A percentile compares a stretch with the other conserved stretches of the same genome.
phyloP scores from a whole-genome alignment of 2,329 filamentous ascomycete species.

The Diplodia intermedia region DNA sequence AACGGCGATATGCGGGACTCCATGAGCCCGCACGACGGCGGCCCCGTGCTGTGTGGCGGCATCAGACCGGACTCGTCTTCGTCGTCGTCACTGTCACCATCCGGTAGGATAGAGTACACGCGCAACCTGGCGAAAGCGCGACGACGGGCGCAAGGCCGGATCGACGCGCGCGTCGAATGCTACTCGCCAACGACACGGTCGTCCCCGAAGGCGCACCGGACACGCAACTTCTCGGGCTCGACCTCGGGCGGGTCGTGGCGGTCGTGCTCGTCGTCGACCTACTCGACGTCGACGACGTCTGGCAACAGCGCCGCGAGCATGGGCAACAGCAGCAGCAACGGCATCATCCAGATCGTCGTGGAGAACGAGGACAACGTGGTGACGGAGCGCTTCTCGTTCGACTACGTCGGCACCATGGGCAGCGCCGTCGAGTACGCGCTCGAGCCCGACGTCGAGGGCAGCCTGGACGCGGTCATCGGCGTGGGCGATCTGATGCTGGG shows the following conservation, averaged over 20 bases:
- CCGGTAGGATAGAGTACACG: not conserved
- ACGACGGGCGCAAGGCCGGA: not conserved
- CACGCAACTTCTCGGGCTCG: not conserved
- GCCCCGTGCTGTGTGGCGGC: not conserved
- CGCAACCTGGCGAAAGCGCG: slow-evolving; percentile 12
- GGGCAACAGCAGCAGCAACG: slow-evolving; percentile 54
- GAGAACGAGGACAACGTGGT: slow-evolving; percentile 53
- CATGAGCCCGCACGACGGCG: not conserved
- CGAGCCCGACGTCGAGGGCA: slow-evolving; percentile 61
- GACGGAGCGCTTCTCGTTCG: slow-evolving; percentile 52
- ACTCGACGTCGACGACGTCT: slow-evolving; percentile 35
- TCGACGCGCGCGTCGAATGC: not conserved
- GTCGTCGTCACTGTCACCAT: not conserved
- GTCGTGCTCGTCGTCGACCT: slow-evolving; percentile 35
- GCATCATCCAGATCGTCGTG: slow-evolving; percentile 68
- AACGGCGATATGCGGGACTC: not conserved
- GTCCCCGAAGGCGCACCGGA: not conserved
- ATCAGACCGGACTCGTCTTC: not conserved
- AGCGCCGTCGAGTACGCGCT: slow-evolving; percentile 68
- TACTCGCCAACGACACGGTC: not conserved
- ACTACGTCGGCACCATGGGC: slow-evolving; percentile 66
- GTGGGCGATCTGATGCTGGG: slow-evolving; percentile 60
- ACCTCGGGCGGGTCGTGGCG: slow-evolving; percentile 1
- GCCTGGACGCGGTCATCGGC: slow-evolving; percentile 58
- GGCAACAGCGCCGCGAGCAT: slow-evolving; percentile 57